These are phyloP conservation scores for Cicer pinnatifidum DNA, from an alignment of 306 rosid genomes.

Conservation along the genomic window DNA sequence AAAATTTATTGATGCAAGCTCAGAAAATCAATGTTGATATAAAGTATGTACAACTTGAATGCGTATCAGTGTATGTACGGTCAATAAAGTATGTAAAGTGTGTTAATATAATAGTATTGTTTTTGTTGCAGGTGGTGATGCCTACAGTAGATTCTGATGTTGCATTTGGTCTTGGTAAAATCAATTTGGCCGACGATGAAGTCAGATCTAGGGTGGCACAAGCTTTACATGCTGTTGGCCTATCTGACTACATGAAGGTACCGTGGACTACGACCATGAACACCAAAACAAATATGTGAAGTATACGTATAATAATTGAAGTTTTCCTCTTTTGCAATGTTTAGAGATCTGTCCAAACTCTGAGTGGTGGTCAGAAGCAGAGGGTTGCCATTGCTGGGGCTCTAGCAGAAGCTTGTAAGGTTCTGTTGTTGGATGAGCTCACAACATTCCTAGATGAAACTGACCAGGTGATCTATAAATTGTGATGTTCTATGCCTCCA, in stretches of 20 bases:
- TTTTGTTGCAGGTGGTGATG: slow-evolving; percentile 74
- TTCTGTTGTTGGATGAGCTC: slow-evolving; percentile 81
- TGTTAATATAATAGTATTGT: slow-evolving; percentile 17
- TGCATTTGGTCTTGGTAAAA: slow-evolving; percentile 89
- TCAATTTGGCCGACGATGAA: slow-evolving; percentile 62
- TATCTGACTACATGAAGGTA: slow-evolving; percentile 78
- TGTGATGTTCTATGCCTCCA: slow-evolving; percentile 13
- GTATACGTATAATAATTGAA: slow-evolving; percentile 15
- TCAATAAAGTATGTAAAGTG: slow-evolving; percentile 16
- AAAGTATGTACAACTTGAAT: slow-evolving; percentile 21
- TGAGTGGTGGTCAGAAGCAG: slow-evolving; percentile 93
- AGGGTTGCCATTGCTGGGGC: slow-evolving; percentile 94
- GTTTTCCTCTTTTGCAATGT: slow-evolving; percentile 39
- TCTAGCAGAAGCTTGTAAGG: slow-evolving; percentile 87
- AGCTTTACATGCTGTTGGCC: slow-evolving; percentile 72
- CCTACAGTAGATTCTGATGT: slow-evolving; percentile 88
- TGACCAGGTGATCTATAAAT: slow-evolving; percentile 67
- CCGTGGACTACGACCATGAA: slow-evolving; percentile 21
- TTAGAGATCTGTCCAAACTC: slow-evolving; percentile 87
- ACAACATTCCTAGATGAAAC: slow-evolving; percentile 83
- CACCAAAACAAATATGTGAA: slow-evolving; percentile 17
- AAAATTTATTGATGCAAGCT: not conserved
- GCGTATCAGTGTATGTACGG: not conserved
- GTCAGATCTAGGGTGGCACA: slow-evolving; percentile 70
- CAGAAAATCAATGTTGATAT: slow-evolving; percentile 10